Evolutionary conservation across 2,329 filamentous ascomycete genomes (phyloP).

Genomic region (Berkeleyomyces basicola): DNA sequence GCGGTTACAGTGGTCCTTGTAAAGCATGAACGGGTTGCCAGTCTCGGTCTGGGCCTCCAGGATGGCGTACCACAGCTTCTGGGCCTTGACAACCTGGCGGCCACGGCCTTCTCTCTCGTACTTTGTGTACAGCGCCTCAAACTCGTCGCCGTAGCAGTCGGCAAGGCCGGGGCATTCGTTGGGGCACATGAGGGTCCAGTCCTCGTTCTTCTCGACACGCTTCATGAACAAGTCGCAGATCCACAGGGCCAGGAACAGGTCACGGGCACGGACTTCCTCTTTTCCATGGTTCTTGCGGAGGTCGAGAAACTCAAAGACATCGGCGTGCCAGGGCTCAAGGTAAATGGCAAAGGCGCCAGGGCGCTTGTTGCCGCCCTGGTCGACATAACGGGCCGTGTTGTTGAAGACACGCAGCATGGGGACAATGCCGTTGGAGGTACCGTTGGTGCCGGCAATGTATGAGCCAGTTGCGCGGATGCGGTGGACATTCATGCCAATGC

Average conservation of each 20-base stretch:
- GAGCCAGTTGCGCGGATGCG: constrained; percentile 93
- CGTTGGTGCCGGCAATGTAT: constrained; percentile 96
- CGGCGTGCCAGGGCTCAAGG: constrained; percentile 95
- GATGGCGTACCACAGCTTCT: constrained; percentile 99
- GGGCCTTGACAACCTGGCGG: constrained; percentile 81
- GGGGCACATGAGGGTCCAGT: constrained; percentile 97
- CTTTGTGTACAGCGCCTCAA: constrained; percentile 81
- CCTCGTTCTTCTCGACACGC: constrained; percentile 88
- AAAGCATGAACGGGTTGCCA: constrained; percentile 97
- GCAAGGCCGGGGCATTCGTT: constrained; percentile 90
- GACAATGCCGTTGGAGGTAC: constrained; percentile 90
- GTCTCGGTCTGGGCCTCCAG: constrained; percentile 98
- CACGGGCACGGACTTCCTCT: constrained; percentile 90
- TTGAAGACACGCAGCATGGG: constrained; percentile 99
- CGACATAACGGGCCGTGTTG: constrained; percentile 96
- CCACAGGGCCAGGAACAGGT: constrained; percentile 96
- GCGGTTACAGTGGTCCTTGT: constrained; percentile 95
- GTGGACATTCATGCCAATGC: constrained; percentile 92
- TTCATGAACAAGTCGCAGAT: constrained; percentile 99
- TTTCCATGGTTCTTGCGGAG: constrained; percentile 99
- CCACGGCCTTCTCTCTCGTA: constrained; percentile 83
- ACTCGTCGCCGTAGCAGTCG: constrained; percentile 94
- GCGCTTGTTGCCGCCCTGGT: constrained; percentile 98
- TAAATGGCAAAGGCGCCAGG: constrained; percentile 98
- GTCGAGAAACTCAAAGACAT: constrained; percentile 94